These are phyloP conservation scores for Pseudozyma sp. DNA, from an alignment of 1,284 basidiomycete genomes.

Conservation along the genomic window DNA sequence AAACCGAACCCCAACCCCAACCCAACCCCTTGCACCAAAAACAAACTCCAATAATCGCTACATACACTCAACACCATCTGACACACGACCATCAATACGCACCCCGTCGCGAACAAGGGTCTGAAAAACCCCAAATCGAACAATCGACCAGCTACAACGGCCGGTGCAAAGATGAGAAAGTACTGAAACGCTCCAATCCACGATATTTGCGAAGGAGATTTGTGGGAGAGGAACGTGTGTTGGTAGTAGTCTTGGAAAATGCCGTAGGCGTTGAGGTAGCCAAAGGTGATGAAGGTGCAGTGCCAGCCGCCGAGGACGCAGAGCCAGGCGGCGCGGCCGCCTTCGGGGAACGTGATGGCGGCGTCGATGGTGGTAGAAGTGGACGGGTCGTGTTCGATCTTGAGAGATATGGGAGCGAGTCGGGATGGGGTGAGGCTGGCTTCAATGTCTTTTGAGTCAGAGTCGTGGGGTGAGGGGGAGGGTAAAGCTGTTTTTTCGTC, in stretches of 20 bases:
- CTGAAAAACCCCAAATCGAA: constrained; percentile 55
- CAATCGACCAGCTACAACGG: constrained; percentile 46
- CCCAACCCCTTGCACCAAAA: constrained; percentile 59
- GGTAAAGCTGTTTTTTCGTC: constrained; percentile 10
- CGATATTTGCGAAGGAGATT: constrained; percentile 39
- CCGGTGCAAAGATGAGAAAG: constrained; percentile 49
- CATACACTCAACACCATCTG: constrained; percentile 61
- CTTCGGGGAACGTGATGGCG: constrained; percentile 38
- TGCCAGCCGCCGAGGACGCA: constrained; percentile 52
- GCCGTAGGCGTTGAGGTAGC: constrained; percentile 54
- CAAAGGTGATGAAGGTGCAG: constrained; percentile 53
- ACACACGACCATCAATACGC: constrained; percentile 45
- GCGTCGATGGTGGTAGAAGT: too few species aligned
- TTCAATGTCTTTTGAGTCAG: constrained; percentile 36
- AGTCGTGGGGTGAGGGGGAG: constrained; percentile 10
- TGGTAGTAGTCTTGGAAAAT: constrained; percentile 54
- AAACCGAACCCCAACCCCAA: constrained; percentile 56
- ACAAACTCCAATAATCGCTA: constrained; percentile 57
- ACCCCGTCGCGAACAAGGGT: constrained; percentile 31
- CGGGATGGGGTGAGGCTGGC: constrained; percentile 24
- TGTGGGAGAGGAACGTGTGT: constrained; percentile 31
- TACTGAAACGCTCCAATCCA: constrained; percentile 58
- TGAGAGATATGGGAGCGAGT: constrained; percentile 33
- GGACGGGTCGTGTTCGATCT: constrained; percentile 28
- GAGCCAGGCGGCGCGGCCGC: constrained; percentile 53